Evolutionary conservation across 768 basidiomycete species (phyloP).

Genomic region (Mrakia gelida): DNA sequence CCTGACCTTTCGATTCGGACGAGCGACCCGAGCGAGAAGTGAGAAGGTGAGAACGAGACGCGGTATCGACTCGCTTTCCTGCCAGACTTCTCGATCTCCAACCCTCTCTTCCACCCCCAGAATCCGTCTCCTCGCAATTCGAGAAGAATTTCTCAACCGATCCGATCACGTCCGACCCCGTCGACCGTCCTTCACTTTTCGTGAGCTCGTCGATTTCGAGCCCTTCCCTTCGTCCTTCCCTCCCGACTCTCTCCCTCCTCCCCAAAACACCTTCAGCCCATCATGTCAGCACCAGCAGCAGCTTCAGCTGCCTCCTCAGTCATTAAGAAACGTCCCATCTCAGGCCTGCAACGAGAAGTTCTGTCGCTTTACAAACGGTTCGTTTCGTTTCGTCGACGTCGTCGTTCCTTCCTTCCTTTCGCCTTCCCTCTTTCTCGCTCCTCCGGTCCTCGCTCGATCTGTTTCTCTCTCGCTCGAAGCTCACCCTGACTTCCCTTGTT

Average conservation of each 20-base stretch:
- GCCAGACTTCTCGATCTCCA: too few relatives aligned
- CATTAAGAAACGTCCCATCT: conserved; percentile 7
- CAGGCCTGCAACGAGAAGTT: conserved; percentile 15
- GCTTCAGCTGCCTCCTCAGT: background rate
- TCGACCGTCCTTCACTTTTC: background rate
- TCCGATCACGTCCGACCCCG: background rate
- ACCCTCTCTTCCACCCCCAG: too few relatives aligned
- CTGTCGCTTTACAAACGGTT: conserved; percentile 16
- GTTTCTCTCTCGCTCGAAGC: background rate
- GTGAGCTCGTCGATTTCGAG: background rate
- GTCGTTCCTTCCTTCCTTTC: background rate
- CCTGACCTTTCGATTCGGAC: too few relatives aligned
- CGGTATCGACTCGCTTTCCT: too few relatives aligned
- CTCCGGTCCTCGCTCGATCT: background rate
- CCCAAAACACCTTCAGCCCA: background rate
- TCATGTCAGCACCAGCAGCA: too few relatives aligned
- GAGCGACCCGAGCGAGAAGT: too few relatives aligned
- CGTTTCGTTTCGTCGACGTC: background rate
- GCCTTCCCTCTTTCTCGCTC: background rate
- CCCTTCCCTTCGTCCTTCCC: background rate
- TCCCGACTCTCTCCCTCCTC: background rate
- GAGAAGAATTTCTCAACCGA: background rate
- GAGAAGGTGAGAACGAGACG: too few relatives aligned
- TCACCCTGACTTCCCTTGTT: background rate
- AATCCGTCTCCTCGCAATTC: too few relatives aligned